phyloP scores from a whole-genome alignment of 2,329 filamentous ascomycete species.

The Dothideomycetidae sp. region DNA sequence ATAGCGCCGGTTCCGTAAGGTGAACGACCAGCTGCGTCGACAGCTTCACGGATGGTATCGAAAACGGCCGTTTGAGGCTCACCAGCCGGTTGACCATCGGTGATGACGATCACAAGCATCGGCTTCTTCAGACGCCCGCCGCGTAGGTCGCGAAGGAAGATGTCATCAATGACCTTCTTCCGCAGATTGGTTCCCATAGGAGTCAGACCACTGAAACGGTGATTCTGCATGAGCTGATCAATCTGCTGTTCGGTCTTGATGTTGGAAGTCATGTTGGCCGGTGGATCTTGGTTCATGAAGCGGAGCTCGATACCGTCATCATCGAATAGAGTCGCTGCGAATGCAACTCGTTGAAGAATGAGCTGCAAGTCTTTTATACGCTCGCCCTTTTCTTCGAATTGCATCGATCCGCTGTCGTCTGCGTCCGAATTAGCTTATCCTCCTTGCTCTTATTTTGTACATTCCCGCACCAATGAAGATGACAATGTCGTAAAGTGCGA shows the following conservation, averaged over 20 bases:
- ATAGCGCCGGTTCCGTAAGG: constrained; percentile 42
- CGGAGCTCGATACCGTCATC: constrained; percentile 52
- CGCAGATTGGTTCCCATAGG: constrained; percentile 50
- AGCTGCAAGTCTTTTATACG: constrained; percentile 53
- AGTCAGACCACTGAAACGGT: constrained; percentile 51
- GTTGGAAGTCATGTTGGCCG: constrained; percentile 36
- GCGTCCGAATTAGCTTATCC: constrained; percentile 11
- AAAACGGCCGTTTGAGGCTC: constrained; percentile 43
- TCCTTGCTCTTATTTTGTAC: neutral
- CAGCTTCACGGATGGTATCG: constrained; percentile 42
- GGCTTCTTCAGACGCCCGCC: constrained; percentile 45
- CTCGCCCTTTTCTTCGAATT: constrained; percentile 51
- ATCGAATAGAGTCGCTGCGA: constrained; percentile 54
- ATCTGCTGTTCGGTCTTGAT: constrained; percentile 45
- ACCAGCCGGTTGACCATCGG: constrained; percentile 51
- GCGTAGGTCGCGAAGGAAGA: constrained; percentile 41
- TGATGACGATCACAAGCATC: constrained; percentile 50
- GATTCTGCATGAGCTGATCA: constrained; percentile 40
- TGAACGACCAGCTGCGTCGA: constrained; percentile 35
- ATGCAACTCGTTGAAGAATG: constrained; percentile 49
- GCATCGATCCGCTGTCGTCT: constrained; percentile 57
- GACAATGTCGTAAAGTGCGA: constrained; percentile 47
- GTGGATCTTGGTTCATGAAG: constrained; percentile 51
- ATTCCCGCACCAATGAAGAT: constrained; percentile 39
- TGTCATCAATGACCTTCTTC: constrained; percentile 48